Evolutionary conservation across 2,329 filamentous ascomycete genomes (phyloP), one percentile per base, ranked within the genome.

Genomic region (Exophiala aquamarina): DNA sequence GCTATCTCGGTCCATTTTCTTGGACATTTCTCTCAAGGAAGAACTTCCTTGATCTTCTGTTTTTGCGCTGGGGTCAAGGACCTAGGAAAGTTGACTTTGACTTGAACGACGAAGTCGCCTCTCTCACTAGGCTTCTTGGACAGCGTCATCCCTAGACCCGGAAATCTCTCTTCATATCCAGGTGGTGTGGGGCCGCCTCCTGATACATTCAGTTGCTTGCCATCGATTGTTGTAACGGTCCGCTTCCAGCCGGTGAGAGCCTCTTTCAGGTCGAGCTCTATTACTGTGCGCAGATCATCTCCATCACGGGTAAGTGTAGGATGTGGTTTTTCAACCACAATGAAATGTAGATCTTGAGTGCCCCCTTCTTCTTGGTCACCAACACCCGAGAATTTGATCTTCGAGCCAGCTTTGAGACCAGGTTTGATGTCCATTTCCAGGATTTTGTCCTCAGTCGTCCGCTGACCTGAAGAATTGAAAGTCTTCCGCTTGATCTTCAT

Each of bases 401-500:
- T 98, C 63, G 89, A 95, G 21, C 93, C 93, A 60, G 94, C 91
- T 73, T 97, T 96, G 69, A 97, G 73, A 49, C 93, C 93, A 4
- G 89, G 84, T 73, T 96, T 97, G 72, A 98, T 95, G 37, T 90
- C 89, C 42, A 97, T 92, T 64, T 95, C 90, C 21, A 98, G 74
- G 14, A 96, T 89, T 62, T 91, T 87, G 61, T 98, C 93, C 51
- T 91, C 87, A 3, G 85, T 86, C 34, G 82, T 88, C 59, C 90
- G 83, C 74, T 95, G 95, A 48, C 89, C 89, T 1, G 78, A 84
- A 15, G 84, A 71, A 67, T 98, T 93, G 66, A 89, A 97, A 14
- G 86, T 90, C 81, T 97, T 97, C 63, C 92, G 82, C 76, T 95
- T 96, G 56, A 97, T 95, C 74, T 93, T 95, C 79, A 98, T 89